Base-by-base conservation (phyloP, 2,329 filamentous ascomycete genomes). In the Pseudogymnoascus sp. region DNA sequence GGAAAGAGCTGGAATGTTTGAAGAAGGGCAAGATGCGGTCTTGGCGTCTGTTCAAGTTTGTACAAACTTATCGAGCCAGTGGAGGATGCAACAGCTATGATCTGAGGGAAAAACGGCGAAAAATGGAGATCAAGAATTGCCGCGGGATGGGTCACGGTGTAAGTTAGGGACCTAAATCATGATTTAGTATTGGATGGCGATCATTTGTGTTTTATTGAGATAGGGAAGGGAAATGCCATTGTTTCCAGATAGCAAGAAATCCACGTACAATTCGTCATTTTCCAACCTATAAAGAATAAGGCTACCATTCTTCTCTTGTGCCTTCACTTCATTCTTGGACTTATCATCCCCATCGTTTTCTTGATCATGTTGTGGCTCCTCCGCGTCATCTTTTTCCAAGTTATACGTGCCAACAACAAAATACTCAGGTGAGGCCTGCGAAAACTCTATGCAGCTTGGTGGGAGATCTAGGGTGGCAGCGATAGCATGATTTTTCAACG, bases 91-190 rank as follows among this genome's bases (percentile, higher is more conserved):
- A 88, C 85, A 8, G 86, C 91, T 61, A 96, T 80, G 3, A 89
- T 75, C 31, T 80, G 79, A 59, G 74, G 76, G 1, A 69, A 66
- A 60, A 75, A 71, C 1, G 83, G 84, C 64, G 87, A 84, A 73
- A 97, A 97, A 68, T 92, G 90, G 31, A 97, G 78, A 72, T 97
- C 92, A 61, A 97, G 81, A 29, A 97, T 82, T 5, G 91, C 92
- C 61, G 86, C 91, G 3, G 85, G 82, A 21, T 89, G 85, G 4
- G 77, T 70, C 4, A 87, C 66, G 0, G 81, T 87, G 70, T 90
- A 83, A 4, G 87, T 69, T 62, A 81, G 77, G 1, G 73, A 73
- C 67, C 85, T 88, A 64, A 68, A 62, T 39, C 1, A 35, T 21
- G 6, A 4, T 8, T 55, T 55, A 55, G 49, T 35, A 33, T 14